phyloP scores from a whole-genome alignment of 148 eudicot species.

The Fagopyrum tataricum region DNA sequence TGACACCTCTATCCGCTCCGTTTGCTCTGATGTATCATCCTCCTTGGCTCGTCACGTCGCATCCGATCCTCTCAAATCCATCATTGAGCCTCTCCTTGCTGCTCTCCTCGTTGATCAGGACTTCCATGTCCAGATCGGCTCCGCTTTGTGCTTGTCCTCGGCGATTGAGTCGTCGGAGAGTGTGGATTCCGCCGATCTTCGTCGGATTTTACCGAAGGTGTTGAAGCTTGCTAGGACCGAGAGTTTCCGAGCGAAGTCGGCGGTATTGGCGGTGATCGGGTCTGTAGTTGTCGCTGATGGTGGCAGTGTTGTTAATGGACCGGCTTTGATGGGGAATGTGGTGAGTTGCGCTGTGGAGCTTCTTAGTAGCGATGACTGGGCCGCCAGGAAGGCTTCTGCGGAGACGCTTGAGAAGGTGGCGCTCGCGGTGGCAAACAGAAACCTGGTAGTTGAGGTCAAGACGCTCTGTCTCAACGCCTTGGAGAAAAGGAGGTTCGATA shows the following conservation, averaged over 20 bases:
- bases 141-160: conserved; percentile 42
- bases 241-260: conserved; percentile 42
- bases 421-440: conserved; percentile 21
- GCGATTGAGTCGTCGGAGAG: conserved; percentile 33
- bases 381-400: conserved; percentile 57
- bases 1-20: conserved; percentile 33
- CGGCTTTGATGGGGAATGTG: conserved; percentile 25
- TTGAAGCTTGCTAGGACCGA: conserved; percentile 38
- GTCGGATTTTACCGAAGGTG: conserved; percentile 31
- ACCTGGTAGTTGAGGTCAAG: conserved; percentile 24
- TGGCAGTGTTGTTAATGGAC: conserved; percentile 23
- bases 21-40: conserved; percentile 15
- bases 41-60: conserved; percentile 16
- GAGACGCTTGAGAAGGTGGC: conserved; percentile 43
- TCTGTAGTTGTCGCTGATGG: conserved; percentile 35
- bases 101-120: conserved; percentile 42
- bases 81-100: conserved; percentile 28
- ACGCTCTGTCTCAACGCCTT: conserved; percentile 35
- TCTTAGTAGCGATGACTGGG: conserved; percentile 62
- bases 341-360: conserved; percentile 38
- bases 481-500: conserved; percentile 52
- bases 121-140: conserved; percentile 33
- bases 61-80: conserved; percentile 16
- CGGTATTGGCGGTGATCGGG: conserved; percentile 38
- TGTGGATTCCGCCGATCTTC: conserved; percentile 24